Conservation (phyloP, 2,329 filamentous ascomycete genomes). For the Trichoderma aggressivum region DNA sequence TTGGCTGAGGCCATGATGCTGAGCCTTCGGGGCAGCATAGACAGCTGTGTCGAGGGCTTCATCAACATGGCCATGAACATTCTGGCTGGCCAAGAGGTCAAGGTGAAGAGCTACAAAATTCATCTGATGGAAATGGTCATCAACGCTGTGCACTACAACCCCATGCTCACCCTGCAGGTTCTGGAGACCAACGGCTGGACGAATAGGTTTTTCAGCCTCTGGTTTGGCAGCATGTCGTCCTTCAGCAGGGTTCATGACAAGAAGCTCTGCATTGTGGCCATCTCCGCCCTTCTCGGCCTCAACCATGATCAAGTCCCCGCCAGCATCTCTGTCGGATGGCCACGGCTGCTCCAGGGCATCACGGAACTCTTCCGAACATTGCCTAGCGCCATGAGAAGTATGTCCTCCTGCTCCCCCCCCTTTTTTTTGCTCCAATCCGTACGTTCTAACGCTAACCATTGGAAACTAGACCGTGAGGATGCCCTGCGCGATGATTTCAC, state of each 20-base stretch:
- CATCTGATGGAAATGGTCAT: conserved; percentile 99
- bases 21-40: conserved; percentile 82
- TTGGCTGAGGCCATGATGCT: conserved; percentile 96
- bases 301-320: conserved; percentile 76
- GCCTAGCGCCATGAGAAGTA: conserved; percentile 81
- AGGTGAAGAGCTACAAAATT: conserved; percentile 90
- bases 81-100: conserved; percentile 70
- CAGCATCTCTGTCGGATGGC: conserved; percentile 96
- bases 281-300: conserved; percentile 78
- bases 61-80: conserved; percentile 85
- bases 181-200: conserved; percentile 93
- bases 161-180: conserved; percentile 75
- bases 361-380: conserved; percentile 89
- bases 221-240: conserved; percentile 93
- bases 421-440: not conserved
- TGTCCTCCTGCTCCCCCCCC: conserved; percentile 27
- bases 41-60: conserved; percentile 85
- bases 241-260: conserved; percentile 97
- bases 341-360: conserved; percentile 80
- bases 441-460: conserved; percentile 26
- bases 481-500: conserved; percentile 85
- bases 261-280: conserved; percentile 94
- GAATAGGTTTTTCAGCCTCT: conserved; percentile 97
- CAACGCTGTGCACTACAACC: conserved; percentile 97
- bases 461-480: conserved; percentile 71